Evolutionary conservation across 192 early-diverging fungal species (phyloP).

Genomic region (Podochytrium sp.): DNA sequence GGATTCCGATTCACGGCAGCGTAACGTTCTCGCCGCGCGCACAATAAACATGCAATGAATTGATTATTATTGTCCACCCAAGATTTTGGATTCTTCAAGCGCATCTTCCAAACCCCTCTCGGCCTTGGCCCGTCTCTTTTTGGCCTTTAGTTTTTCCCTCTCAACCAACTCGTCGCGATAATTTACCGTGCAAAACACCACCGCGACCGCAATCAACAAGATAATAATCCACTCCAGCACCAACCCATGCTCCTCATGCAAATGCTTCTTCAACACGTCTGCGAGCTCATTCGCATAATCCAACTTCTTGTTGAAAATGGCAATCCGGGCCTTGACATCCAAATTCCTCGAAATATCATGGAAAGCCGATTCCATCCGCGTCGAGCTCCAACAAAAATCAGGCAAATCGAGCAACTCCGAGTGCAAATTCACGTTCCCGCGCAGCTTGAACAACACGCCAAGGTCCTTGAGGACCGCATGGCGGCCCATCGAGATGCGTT

Average conservation of each 20-base stretch:
- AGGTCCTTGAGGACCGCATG: constrained; percentile 52
- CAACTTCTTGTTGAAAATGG: constrained; percentile 67
- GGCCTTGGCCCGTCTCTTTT: no score
- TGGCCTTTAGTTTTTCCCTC: background rate
- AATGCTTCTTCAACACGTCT: constrained; percentile 54
- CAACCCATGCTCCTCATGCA: constrained; percentile 57
- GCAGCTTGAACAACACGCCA: constrained; percentile 56
- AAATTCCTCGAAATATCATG: constrained; percentile 51
- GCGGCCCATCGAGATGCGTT: constrained; percentile 48
- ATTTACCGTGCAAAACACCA: constrained; percentile 44
- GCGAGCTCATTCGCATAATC: constrained; percentile 70
- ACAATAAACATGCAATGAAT: no score
- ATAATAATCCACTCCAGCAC: constrained; percentile 53
- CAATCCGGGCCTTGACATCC: constrained; percentile 60
- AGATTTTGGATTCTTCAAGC: no score
- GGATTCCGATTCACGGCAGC: constrained; percentile 81
- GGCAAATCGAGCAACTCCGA: constrained; percentile 63
- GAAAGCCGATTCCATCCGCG: constrained; percentile 57
- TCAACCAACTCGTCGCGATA: constrained; percentile 27
- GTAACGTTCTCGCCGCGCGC: no score
- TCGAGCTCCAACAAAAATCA: constrained; percentile 63
- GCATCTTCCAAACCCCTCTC: no score
- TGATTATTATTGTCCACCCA: no score
- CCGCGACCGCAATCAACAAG: constrained; percentile 47
- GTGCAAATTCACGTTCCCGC: constrained; percentile 59